These are phyloP conservation scores for Globisporangium spiculum DNA, from an alignment of 352 stramenopile species.

Conservation along the genomic window DNA sequence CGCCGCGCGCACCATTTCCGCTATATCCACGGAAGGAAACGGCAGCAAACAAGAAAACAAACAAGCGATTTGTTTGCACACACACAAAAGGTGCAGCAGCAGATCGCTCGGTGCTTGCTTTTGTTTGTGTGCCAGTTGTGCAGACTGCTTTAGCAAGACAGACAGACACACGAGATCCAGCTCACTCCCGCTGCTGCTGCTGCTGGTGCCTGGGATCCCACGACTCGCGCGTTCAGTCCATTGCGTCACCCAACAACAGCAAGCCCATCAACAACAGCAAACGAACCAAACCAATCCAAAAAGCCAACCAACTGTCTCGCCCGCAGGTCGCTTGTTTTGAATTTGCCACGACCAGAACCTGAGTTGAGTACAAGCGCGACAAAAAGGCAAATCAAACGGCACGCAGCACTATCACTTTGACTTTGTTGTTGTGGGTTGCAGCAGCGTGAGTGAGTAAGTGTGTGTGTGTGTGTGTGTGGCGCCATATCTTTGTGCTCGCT, in stretches of 20 bases:
- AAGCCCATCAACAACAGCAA: constrained; percentile 1
- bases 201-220: neutral
- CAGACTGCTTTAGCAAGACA: neutral
- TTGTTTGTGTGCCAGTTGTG: neutral
- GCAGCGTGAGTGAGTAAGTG: neutral
- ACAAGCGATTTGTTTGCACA: neutral
- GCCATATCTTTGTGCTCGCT: constrained; percentile 7
- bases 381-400: neutral
- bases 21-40: neutral
- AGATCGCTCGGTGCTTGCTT: neutral
- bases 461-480: constrained; percentile 1
- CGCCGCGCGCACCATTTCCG: neutral
- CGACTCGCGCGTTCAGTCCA: neutral
- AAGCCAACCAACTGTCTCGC: constrained; percentile 3
- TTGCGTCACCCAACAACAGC: constrained; percentile 3
- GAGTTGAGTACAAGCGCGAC: neutral
- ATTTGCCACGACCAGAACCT: constrained; percentile 8
- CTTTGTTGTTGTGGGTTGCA: neutral
- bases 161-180: neutral
- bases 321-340: neutral
- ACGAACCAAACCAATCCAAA: neutral
- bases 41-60: neutral
- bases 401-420: neutral
- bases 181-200: neutral
- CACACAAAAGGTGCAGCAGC: neutral